Evolutionary conservation across 192 early-diverging fungal genomes (phyloP).

Genomic region (Coemansia sp.): DNA sequence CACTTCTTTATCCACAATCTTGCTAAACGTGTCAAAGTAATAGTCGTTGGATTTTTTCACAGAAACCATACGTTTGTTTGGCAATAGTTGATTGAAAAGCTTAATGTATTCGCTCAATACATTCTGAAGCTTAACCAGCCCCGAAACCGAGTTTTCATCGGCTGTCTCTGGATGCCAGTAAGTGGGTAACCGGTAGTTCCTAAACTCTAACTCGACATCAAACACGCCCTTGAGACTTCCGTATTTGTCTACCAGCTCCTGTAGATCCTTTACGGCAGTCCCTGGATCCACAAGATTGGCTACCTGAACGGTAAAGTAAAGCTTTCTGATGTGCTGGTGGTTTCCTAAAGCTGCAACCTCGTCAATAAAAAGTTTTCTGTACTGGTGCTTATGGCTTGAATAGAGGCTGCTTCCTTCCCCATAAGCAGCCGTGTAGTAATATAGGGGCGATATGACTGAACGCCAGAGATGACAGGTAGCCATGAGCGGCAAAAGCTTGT

Average conservation of each 20-base stretch:
- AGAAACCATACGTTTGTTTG: background rate
- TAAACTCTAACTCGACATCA: background rate
- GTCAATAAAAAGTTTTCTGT: background rate
- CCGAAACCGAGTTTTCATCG: background rate
- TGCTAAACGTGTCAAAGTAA: background rate
- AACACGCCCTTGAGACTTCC: background rate
- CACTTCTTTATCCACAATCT: background rate
- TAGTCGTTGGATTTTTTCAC: background rate
- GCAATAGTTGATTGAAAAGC: background rate
- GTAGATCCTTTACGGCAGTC: background rate
- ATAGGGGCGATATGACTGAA: background rate
- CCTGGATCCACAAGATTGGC: background rate
- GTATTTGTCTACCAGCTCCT: background rate
- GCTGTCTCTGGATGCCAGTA: background rate
- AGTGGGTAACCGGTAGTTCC: background rate
- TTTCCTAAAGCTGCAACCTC: background rate
- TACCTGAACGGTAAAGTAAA: background rate
- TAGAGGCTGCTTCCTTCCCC: background rate
- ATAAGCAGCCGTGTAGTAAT: background rate
- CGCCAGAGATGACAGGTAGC: background rate
- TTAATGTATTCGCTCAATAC: background rate
- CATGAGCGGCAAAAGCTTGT: background rate
- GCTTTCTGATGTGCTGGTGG: background rate
- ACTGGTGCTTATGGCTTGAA: no score
- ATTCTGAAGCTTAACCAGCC: background rate